phyloP scores from a whole-genome alignment of 192 early-diverging fungal genomes.

The Coemansia sp. region DNA sequence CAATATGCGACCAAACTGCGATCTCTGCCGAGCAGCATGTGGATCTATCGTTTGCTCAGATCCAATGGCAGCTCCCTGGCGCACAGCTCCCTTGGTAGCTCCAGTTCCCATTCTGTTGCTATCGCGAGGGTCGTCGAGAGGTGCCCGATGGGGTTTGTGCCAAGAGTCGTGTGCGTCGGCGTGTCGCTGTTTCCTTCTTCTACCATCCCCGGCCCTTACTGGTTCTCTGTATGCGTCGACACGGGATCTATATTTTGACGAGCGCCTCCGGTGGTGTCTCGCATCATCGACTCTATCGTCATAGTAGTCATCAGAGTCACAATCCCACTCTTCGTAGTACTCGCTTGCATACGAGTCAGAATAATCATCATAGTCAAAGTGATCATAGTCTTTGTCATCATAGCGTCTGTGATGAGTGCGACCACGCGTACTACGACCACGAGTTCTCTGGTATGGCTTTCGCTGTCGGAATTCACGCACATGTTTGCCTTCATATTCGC shows the following conservation, averaged over 20 bases:
- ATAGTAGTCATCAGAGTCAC: constrained; percentile 16
- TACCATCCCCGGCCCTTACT: neutral
- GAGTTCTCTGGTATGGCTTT: constrained; percentile 12
- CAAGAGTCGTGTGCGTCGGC: neutral
- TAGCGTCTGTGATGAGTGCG: constrained; percentile 11
- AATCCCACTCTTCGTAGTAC: constrained; percentile 32
- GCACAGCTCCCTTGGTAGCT: neutral
- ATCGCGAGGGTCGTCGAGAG: constrained; percentile 48
- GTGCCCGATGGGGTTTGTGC: neutral
- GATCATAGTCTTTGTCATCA: constrained; percentile 23
- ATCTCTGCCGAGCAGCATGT: constrained; percentile 18
- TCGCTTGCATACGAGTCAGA: constrained; percentile 33
- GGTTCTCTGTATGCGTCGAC: neutral
- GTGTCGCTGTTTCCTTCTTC: neutral
- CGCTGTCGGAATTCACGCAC: constrained; percentile 30
- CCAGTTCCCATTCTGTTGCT: constrained; percentile 13
- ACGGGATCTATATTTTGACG: neutral
- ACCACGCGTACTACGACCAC: constrained; percentile 14
- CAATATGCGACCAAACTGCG: constrained; percentile 50
- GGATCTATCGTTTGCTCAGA: neutral
- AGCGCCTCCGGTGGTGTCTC: neutral
- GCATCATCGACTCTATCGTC: constrained; percentile 2
- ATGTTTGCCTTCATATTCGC: constrained; percentile 17
- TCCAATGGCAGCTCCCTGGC: neutral
- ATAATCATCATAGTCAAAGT: constrained; percentile 38